Base-by-base conservation (phyloP, 1,284 basidiomycete genomes). In the Phellopilus nigrolimitatus region DNA sequence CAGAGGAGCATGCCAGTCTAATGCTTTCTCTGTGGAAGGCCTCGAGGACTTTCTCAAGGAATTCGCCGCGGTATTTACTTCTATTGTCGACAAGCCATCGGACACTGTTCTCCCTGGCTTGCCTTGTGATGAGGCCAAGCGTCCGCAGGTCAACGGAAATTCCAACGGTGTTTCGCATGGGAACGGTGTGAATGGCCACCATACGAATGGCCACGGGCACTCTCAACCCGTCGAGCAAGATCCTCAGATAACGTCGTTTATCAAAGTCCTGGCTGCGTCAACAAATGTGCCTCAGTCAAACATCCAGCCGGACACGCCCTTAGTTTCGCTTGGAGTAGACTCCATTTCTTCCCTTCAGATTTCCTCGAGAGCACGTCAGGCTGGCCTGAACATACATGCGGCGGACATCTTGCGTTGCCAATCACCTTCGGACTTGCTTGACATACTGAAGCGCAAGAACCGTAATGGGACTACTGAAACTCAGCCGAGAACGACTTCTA, bases 261-360 rank as follows among this genome's bases (percentile, higher is more conserved):
- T 60, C 22, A 58, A 56, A 6, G 36, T 63, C 13, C 50, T 70
- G 13, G 59, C 59, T n/a, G 49, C 57, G 10, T 57, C 64, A 10
- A 54, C 60, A 1, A 59, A 60, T 21, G 57, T 60, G 4, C 49
- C 64, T 7, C 25, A 47, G 4, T 57, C 62, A 0, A 55, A 55
- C 28, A 57, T 76, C 12, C 56, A 60, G 19, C 56, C 62, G 5
- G 50, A 58, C 7, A 72, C 72, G 4, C 63, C 66, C 1, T 65
- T 75, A 9, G 64, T 65, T 9, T 64, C 72, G 4, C 60, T 78
- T 4, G 76, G 76, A 7, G 65, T 78, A n/a, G 76, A 78, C 57
- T 78, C 76, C 1, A 78, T 78, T 48, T 73, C 71, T 24, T 73
- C 76, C 15, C 74, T 78, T 38, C 71, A 72, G 52, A 63, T 78